A percentile compares a stretch with the other conserved stretches of the same genome.
These are phyloP conservation scores for Scedosporium aurantiacum DNA, from an alignment of 2,329 filamentous ascomycete species.

Conservation along the genomic window DNA sequence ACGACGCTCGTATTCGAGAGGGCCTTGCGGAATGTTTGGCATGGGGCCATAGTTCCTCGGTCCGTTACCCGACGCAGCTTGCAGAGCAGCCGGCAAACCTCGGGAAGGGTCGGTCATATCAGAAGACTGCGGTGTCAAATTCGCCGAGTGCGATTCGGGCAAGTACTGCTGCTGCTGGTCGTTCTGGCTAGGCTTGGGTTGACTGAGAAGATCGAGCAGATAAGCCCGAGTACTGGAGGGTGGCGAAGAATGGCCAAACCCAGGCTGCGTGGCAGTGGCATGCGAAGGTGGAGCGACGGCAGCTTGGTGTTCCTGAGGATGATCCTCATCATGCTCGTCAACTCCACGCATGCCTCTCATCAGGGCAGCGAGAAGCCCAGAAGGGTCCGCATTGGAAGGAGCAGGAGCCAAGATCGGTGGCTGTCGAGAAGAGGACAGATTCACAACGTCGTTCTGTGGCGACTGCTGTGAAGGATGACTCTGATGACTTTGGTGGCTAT, in stretches of 20 bases:
- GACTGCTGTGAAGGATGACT: conserved; percentile 10
- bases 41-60: conserved; percentile 4
- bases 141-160: conserved; percentile 18
- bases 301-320: conserved; percentile 19
- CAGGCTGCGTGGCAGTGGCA: conserved; percentile 16
- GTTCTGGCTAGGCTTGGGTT: conserved; percentile 55
- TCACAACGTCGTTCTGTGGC: conserved; percentile 16
- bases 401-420: conserved; percentile 43
- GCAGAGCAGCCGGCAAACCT: neutral
- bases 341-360: conserved; percentile 46
- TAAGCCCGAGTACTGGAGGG: conserved; percentile 70
- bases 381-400: conserved; percentile 43
- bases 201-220: conserved; percentile 74
- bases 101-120: conserved; percentile 7
- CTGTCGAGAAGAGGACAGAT: conserved; percentile 18
- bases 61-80: neutral
- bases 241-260: conserved; percentile 40
- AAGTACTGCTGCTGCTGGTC: conserved; percentile 32
- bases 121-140: conserved; percentile 33
- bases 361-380: conserved; percentile 46
- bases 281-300: conserved; percentile 12
- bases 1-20: conserved; percentile 15
- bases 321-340: conserved; percentile 22
- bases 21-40: conserved; percentile 11
- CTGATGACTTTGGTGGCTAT: conserved; percentile 9